These are phyloP conservation scores for Bolboschoenoplectus hybrid DNA, from an alignment of 202 grass and related monocot genomes.

Conservation along the genomic window DNA sequence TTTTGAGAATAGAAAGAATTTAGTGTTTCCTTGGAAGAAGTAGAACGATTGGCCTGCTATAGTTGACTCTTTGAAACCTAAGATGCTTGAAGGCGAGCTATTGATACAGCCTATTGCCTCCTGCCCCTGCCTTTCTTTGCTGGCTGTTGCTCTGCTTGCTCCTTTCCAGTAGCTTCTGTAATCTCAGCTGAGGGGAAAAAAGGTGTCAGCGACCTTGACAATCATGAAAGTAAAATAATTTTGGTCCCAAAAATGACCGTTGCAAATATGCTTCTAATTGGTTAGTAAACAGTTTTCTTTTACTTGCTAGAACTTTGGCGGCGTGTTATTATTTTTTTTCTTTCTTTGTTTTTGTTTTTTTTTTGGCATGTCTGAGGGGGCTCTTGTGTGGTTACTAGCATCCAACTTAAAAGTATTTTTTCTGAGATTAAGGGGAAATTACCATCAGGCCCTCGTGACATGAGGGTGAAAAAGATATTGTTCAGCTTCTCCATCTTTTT, in stretches of 20 bases:
- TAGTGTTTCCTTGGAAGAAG: too few species aligned
- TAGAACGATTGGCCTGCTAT: too few species aligned
- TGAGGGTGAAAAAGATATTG: slow-evolving; percentile 88
- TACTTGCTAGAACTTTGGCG: neutral
- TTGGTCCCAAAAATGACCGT: neutral
- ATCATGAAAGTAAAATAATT: neutral
- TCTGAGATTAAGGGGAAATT: slow-evolving; percentile 7
- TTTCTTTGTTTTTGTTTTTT: neutral
- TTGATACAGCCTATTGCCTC: slow-evolving; percentile 60
- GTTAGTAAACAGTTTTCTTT: neutral
- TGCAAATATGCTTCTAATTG: neutral
- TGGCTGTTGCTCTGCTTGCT: slow-evolving; percentile 76
- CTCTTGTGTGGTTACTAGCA: neutral
- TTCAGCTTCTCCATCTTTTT: slow-evolving; percentile 99
- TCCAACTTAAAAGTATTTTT: slow-evolving; percentile 21
- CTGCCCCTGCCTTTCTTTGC: slow-evolving; percentile 85
- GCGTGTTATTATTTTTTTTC: neutral
- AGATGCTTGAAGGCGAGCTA: too few species aligned
- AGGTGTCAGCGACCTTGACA: neutral
- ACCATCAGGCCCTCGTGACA: slow-evolving; percentile 90
- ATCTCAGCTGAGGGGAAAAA: slow-evolving; percentile 64
- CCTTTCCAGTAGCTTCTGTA: slow-evolving; percentile 84
- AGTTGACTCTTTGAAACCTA: too few species aligned
- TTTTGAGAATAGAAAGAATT: too few species aligned
- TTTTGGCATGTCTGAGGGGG: neutral